These are phyloP conservation scores for Pseudonitzschia pungens DNA, from an alignment of 108 stramenopile genomes.

Conservation along the genomic window DNA sequence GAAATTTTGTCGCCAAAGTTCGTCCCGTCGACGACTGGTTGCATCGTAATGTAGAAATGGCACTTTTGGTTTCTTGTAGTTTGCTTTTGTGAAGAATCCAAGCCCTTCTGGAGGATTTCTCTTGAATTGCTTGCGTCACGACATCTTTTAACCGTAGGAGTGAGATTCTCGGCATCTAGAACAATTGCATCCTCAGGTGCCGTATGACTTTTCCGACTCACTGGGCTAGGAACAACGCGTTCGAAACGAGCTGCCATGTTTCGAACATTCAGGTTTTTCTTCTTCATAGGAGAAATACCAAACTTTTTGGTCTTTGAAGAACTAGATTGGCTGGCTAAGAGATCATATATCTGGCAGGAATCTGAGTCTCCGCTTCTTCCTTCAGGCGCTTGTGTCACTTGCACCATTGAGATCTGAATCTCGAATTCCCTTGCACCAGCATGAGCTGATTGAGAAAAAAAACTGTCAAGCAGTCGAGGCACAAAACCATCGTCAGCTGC, in stretches of 20 bases:
- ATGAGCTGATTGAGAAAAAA: slow-evolving; percentile 53
- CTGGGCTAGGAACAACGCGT: slow-evolving; percentile 28
- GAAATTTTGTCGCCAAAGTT: slow-evolving; percentile 42
- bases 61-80: slow-evolving; percentile 25
- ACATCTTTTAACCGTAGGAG: slow-evolving; percentile 22
- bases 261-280: slow-evolving; percentile 33
- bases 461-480: slow-evolving; percentile 46
- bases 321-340: slow-evolving; percentile 19
- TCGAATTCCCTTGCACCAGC: slow-evolving; percentile 31
- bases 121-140: slow-evolving; percentile 34
- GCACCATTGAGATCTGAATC: slow-evolving; percentile 41
- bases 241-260: slow-evolving; percentile 40
- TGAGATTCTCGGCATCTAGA: slow-evolving; percentile 22
- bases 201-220: slow-evolving; percentile 8
- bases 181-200: not conserved
- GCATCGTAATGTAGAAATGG: slow-evolving; percentile 39
- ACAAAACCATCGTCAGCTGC: slow-evolving; percentile 44
- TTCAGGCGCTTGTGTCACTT: slow-evolving; percentile 40
- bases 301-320: slow-evolving; percentile 3
- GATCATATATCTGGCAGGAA: slow-evolving; percentile 30
- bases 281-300: slow-evolving; percentile 11
- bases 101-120: slow-evolving; percentile 37
- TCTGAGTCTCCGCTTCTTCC: slow-evolving; percentile 5
- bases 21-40: slow-evolving; percentile 35
- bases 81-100: slow-evolving; percentile 12